Evolutionary conservation across 164 flowering plant genomes (phyloP), one percentile per base, ranked within the genome.

Genomic region (Santalum album): DNA sequence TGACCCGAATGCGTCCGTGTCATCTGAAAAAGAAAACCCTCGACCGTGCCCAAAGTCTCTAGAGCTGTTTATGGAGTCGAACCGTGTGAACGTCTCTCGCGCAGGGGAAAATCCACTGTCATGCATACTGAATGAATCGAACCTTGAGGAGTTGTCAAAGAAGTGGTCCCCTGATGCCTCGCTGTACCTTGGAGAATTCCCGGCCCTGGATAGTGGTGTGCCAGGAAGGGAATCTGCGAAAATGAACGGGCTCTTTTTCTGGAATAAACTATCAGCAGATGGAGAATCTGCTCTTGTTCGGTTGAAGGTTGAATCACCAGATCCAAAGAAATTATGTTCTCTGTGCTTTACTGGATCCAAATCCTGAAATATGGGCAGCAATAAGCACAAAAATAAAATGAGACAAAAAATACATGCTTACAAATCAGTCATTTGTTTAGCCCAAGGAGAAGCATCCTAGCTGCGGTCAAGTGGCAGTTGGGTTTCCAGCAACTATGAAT

Each of bases 201-300:
- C 79, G 48, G 75, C 79, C 49, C 71, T 86, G 40, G 83, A 87
- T 20, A 62, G 64, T 46, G 96, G 98, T 29, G 85, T 75, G 42
- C 78, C 63, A 11, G 98, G 89, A 27, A 82, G 83, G 46, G 95
- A 88, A 56, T 88, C 96, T 12, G 72, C 96, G 62, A 84, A 87
- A 7, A n/a, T 57, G 49, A 82, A 84, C 38, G 80, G 78, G 55
- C 77, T 83, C 59, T 65, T 78, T 51, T 67, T 80, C 57, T 64
- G 76, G 56, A 64, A 79, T 38, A 47, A 38, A 58, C 62, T 67
- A 15, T 71, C 78, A 1, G 78, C 73, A 4, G 68, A 60, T 26
- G 89, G 88, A 11, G 98, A 84, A 6, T 60, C 89, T 0, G 79
- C 75, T 69, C 87, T 76, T 20, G 72, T 56, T 35, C 90, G 78